phyloP scores from a whole-genome alignment of 495 filamentous ascomycete species.

The Penicillium maclennaniae region DNA sequence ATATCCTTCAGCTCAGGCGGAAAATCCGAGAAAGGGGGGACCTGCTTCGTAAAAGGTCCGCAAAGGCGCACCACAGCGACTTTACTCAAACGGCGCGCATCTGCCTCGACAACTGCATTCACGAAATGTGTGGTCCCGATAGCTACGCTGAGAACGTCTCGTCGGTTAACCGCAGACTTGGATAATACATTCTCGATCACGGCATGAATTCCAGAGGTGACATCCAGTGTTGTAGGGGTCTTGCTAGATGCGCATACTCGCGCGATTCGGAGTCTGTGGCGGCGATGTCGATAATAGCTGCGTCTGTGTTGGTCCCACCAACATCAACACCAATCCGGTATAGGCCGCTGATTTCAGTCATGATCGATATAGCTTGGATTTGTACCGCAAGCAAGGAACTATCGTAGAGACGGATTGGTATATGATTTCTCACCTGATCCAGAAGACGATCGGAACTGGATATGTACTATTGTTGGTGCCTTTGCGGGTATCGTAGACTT shows the following conservation, averaged over 20 bases:
- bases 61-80: slow-evolving; percentile 56
- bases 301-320: background rate
- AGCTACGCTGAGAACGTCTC: slow-evolving; percentile 50
- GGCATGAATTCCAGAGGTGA: slow-evolving; percentile 50
- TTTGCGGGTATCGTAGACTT: too few species aligned
- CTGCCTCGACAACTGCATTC: slow-evolving; percentile 58
- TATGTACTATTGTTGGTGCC: too few species aligned
- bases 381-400: too few species aligned
- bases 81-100: slow-evolving; percentile 45
- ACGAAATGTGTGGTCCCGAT: slow-evolving; percentile 64
- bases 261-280: background rate
- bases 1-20: slow-evolving; percentile 29
- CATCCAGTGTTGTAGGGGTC: slow-evolving; percentile 54
- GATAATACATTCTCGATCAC: slow-evolving; percentile 47
- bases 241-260: slow-evolving; percentile 13
- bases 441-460: too few species aligned
- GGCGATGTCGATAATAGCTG: background rate
- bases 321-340: background rate
- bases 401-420: too few species aligned
- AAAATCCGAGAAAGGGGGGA: slow-evolving; percentile 51
- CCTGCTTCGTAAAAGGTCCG: slow-evolving; percentile 46
- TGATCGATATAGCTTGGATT: background rate
- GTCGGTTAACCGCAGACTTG: slow-evolving; percentile 32
- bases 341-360: background rate
- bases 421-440: too few species aligned